Evolutionary conservation across 192 early-diverging fungal species (phyloP).

Genomic region (Umbelopsis sp.): DNA sequence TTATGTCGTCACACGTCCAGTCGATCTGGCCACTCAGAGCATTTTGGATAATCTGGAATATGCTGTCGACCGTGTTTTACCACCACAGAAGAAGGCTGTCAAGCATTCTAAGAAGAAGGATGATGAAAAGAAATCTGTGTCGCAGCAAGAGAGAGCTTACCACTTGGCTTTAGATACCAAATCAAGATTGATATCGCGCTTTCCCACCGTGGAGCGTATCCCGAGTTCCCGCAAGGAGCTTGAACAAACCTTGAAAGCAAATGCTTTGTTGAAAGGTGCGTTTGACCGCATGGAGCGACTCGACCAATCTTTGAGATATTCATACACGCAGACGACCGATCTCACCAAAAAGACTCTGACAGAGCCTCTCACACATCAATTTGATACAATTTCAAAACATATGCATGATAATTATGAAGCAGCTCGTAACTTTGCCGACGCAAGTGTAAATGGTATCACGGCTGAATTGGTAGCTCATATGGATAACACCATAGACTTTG

Average conservation of each 20-base stretch:
- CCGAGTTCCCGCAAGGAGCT: slow-evolving; percentile 29
- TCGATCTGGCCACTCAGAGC: slow-evolving; percentile 50
- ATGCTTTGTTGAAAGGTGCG: slow-evolving; percentile 31
- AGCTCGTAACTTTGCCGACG: slow-evolving; percentile 21
- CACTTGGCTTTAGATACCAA: slow-evolving; percentile 6
- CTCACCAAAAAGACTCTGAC: slow-evolving; percentile 2
- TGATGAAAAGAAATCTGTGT: neutral
- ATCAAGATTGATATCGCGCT: neutral
- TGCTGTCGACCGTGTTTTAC: neutral
- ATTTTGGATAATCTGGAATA: slow-evolving; percentile 20
- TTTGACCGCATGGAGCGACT: slow-evolving; percentile 22
- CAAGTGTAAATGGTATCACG: slow-evolving; percentile 36
- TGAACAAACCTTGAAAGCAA: slow-evolving; percentile 31
- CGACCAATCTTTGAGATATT: slow-evolving; percentile 26
- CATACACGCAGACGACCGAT: slow-evolving; percentile 11
- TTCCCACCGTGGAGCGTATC: slow-evolving; percentile 21
- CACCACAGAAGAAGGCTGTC: neutral
- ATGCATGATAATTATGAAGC: slow-evolving; percentile 18
- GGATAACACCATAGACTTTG: slow-evolving; percentile 45
- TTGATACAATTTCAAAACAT: slow-evolving; percentile 17
- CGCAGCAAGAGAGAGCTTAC: slow-evolving; percentile 15
- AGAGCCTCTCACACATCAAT: slow-evolving; percentile 1
- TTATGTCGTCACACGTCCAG: slow-evolving; percentile 60
- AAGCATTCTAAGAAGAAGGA: neutral
- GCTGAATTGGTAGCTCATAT: slow-evolving; percentile 33